Percentiles rank a stretch among this genome's conserved stretches.
Evolutionary conservation across 768 basidiomycete species (phyloP).

Genomic region (Lentinula raphanica): DNA sequence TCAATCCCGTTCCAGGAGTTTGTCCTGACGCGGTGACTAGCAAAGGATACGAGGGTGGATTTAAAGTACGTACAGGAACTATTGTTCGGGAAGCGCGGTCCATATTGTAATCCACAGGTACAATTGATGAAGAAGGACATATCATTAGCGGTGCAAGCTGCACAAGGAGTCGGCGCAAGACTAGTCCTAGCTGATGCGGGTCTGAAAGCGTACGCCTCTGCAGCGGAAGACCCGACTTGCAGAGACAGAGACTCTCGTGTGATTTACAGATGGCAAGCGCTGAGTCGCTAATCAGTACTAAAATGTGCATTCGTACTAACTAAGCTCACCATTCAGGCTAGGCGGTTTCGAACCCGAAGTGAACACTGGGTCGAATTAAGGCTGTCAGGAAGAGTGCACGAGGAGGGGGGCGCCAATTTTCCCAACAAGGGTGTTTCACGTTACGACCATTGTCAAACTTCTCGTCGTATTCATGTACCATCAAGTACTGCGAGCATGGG

Average conservation of each 20-base stretch:
- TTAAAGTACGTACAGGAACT: constrained; percentile 26
- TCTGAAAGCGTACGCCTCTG: constrained; percentile 31
- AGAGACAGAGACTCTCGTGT: constrained; percentile 35
- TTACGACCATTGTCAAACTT: no score
- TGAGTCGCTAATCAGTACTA: background rate
- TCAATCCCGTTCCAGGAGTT: constrained; percentile 41
- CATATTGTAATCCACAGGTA: constrained; percentile 19
- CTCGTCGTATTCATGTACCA: no score
- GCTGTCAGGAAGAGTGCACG: background rate
- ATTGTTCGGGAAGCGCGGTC: background rate
- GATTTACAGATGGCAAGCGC: constrained; percentile 35
- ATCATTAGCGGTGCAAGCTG: constrained; percentile 32
- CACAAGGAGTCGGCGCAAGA: constrained; percentile 30
- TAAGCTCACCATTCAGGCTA: constrained; percentile 18
- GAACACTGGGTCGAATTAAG: background rate
- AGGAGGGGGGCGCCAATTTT: background rate
- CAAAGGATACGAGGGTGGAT: constrained; percentile 36
- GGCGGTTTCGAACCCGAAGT: constrained; percentile 27
- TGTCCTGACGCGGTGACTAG: constrained; percentile 39
- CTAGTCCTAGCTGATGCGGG: constrained; percentile 35
- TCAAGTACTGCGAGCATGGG: no score
- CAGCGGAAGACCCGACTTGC: constrained; percentile 33
- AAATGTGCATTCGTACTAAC: background rate
- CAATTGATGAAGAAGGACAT: constrained; percentile 44
- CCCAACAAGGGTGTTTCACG: background rate